Conservation (phyloP, 2,329 filamentous ascomycete genomes). For the Cercospora janseana region DNA sequence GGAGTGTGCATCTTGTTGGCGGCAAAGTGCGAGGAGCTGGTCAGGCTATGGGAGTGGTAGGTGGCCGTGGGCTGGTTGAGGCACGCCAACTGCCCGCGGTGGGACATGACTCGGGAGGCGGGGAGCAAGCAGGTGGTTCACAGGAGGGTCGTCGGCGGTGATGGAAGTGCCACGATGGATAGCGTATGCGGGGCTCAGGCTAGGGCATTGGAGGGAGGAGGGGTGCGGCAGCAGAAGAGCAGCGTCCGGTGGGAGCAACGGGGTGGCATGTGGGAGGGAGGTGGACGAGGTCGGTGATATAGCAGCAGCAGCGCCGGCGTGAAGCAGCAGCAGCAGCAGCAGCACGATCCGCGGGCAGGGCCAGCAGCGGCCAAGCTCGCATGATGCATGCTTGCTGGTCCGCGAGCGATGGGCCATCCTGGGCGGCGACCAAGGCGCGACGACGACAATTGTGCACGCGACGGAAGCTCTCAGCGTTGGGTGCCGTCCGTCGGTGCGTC, state of each 20-base stretch:
- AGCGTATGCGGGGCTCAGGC: background rate
- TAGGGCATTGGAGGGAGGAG: background rate
- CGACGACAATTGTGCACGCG: conserved; percentile 11
- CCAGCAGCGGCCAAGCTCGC: conserved; percentile 1
- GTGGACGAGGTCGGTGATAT: conserved; percentile 5
- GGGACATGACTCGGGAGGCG: conserved; percentile 14
- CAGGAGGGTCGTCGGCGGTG: background rate
- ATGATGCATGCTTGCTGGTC: conserved; percentile 11
- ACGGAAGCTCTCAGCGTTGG: conserved; percentile 14
- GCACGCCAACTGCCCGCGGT: conserved; percentile 25
- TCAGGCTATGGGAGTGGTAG: conserved; percentile 28
- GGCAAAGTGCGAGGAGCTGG: conserved; percentile 24
- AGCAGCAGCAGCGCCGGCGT: background rate
- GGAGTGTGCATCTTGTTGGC: conserved; percentile 28
- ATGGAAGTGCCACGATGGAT: background rate
- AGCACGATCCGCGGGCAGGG: no score
- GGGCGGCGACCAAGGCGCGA: conserved; percentile 4
- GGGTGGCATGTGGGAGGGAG: background rate
- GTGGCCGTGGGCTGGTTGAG: conserved; percentile 22
- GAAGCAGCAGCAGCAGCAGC: no score
- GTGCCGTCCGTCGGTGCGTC: conserved; percentile 12
- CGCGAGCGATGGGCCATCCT: conserved; percentile 6
- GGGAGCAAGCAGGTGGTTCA: background rate
- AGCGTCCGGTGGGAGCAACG: background rate
- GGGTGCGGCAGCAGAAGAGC: background rate